Evolutionary conservation across 139 green algal genomes (phyloP).

Genomic region (Tetradesmus lagerheimii): DNA sequence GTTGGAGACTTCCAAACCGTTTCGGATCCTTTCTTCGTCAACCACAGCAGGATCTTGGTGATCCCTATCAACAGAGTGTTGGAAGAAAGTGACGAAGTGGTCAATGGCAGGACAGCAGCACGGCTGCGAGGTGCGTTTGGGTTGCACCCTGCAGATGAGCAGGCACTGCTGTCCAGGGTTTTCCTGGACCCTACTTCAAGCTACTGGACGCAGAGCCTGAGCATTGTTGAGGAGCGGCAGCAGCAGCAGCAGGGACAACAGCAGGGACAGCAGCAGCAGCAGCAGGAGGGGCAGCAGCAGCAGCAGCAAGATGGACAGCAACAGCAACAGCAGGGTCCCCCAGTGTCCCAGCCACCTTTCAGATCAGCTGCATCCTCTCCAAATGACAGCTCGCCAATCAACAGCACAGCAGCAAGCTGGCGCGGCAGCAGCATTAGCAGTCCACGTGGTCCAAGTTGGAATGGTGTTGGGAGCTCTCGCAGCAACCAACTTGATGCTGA

Average conservation of each 20-base stretch:
- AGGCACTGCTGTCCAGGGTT: conserved; percentile 16
- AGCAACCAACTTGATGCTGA: background rate
- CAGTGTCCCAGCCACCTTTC: background rate
- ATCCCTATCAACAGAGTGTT: background rate
- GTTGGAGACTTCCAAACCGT: background rate
- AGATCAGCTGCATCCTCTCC: background rate
- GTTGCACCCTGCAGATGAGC: conserved; percentile 27
- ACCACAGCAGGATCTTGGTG: background rate
- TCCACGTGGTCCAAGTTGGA: too few relatives aligned
- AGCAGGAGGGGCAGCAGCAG: background rate
- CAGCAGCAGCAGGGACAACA: background rate
- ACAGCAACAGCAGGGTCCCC: background rate
- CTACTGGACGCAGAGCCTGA: conserved; percentile 1
- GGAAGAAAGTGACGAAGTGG: conserved; percentile 5
- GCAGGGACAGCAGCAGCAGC: background rate
- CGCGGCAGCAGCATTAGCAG: background rate
- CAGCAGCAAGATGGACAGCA: background rate
- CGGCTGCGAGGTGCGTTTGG: conserved; percentile 13
- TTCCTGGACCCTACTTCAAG: conserved; percentile 14
- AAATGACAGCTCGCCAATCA: background rate
- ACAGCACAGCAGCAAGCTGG: background rate
- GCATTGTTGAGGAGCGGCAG: background rate
- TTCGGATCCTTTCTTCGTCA: background rate
- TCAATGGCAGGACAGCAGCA: conserved; percentile 4
- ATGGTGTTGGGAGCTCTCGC: background rate